These are phyloP conservation scores for Skeletonema marinoi DNA, from an alignment of 108 stramenopile species.

Conservation along the genomic window DNA sequence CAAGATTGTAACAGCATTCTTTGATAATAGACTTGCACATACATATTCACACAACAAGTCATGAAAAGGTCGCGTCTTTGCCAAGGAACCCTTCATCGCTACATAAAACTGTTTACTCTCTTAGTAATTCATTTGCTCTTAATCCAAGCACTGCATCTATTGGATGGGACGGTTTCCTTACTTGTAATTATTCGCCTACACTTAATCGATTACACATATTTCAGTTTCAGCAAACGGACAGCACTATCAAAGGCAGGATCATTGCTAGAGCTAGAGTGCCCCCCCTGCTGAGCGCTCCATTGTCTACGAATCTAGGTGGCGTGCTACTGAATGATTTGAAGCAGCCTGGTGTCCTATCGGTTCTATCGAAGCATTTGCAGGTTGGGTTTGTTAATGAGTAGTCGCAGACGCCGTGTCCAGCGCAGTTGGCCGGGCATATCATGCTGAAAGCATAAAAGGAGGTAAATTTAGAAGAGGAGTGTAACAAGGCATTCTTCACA, in stretches of 20 bases:
- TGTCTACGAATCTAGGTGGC: neutral
- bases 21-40: too few species aligned
- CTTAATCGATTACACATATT: neutral
- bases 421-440: constrained; percentile 45
- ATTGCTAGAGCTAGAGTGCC: neutral
- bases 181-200: too few species aligned
- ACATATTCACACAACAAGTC: too few species aligned
- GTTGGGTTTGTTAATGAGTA: constrained; percentile 10
- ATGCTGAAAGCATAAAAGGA: neutral
- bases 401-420: constrained; percentile 45
- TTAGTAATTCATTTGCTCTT: too few species aligned
- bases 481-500: neutral
- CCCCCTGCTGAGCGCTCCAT: neutral
- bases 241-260: neutral
- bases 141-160: too few species aligned
- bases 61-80: neutral
- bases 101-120: too few species aligned
- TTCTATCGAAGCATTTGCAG: constrained; percentile 30
- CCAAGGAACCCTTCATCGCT: too few species aligned
- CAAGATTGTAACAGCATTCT: too few species aligned
- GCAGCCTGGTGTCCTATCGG: constrained; percentile 31
- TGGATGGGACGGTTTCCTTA: too few species aligned
- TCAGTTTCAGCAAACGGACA: neutral
- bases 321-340: neutral
- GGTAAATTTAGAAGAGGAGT: neutral